A percentile compares a stretch with the other conserved stretches of the same genome.
Conservation (phyloP, 306 rosid genomes). For the Albizia julibrissin region DNA sequence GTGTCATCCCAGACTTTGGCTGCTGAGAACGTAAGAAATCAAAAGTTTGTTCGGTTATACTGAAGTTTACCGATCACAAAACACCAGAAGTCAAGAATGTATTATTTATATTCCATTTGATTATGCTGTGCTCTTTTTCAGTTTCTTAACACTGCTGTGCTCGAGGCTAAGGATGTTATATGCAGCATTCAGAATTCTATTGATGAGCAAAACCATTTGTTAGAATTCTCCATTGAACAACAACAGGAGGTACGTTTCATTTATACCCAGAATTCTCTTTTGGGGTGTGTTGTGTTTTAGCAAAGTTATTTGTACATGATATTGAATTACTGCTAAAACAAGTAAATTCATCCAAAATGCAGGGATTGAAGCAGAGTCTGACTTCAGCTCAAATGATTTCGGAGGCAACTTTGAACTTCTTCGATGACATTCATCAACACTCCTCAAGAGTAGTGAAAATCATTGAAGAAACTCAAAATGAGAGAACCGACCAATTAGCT, state of each 20-base stretch:
- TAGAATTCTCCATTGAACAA: slow-evolving; percentile 60
- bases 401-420: slow-evolving; percentile 61
- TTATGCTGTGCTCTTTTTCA: slow-evolving; percentile 35
- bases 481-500: slow-evolving; percentile 53
- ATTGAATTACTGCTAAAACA: slow-evolving; percentile 26
- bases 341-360: slow-evolving; percentile 32
- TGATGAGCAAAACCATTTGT: slow-evolving; percentile 68
- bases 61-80: background rate
- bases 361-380: slow-evolving; percentile 72
- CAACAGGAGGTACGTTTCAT: slow-evolving; percentile 66
- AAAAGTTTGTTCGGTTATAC: background rate
- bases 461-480: slow-evolving; percentile 64
- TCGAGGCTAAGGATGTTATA: slow-evolving; percentile 69
- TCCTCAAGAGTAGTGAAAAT: slow-evolving; percentile 58
- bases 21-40: slow-evolving; percentile 60
- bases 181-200: slow-evolving; percentile 63
- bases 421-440: slow-evolving; percentile 54
- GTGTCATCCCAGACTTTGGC: slow-evolving; percentile 57
- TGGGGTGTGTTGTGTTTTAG: slow-evolving; percentile 4
- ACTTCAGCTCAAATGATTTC: slow-evolving; percentile 64
- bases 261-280: background rate
- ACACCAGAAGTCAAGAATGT: background rate
- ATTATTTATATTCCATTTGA: slow-evolving; percentile 13
- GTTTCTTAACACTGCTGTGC: slow-evolving; percentile 70
- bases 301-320: background rate